Evolutionary conservation across 2,329 filamentous ascomycete species (phyloP).

Genomic region (Myrmaecium sp.): DNA sequence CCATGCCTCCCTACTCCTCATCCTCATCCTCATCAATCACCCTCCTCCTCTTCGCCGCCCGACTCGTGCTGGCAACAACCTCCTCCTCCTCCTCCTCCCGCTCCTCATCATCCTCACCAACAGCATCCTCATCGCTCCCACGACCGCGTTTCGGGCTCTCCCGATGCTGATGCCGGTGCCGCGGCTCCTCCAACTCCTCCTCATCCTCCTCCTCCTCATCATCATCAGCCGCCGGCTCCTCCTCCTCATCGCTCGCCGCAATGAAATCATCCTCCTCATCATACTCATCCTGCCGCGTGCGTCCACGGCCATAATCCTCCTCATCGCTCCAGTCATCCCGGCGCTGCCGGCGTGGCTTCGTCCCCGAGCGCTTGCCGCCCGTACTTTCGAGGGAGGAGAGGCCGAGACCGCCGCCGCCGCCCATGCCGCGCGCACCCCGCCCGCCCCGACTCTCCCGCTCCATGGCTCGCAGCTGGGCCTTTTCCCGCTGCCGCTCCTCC

Average conservation of each 20-base stretch:
- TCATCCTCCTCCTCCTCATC: constrained; percentile 24
- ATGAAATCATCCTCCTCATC: constrained; percentile 68
- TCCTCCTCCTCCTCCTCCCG: too few species aligned
- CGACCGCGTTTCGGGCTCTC: constrained; percentile 24
- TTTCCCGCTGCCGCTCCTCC: constrained; percentile 45
- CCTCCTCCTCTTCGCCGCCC: constrained; percentile 25
- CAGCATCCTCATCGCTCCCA: constrained; percentile 10
- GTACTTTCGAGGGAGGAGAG: too few species aligned
- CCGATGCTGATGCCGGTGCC: too few species aligned
- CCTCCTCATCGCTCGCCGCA: constrained; percentile 58
- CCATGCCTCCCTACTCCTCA: too few species aligned
- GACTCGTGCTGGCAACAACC: constrained; percentile 10
- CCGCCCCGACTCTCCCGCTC: not conserved
- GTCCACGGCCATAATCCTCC: constrained; percentile 55
- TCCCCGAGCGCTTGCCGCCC: too few species aligned
- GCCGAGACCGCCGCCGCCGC: constrained; percentile 16
- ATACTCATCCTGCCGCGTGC: constrained; percentile 54
- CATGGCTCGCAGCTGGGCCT: constrained; percentile 16
- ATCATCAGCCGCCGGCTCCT: constrained; percentile 43
- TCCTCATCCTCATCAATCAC: constrained; percentile 32
- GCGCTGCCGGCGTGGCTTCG: constrained; percentile 20
- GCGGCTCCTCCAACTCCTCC: constrained; percentile 23
- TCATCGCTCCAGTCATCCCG: constrained; percentile 47
- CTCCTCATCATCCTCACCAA: constrained; percentile 22
- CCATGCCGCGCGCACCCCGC: constrained; percentile 21